Evolutionary conservation across 2,329 filamentous ascomycete species (phyloP).

Genomic region (Cladophialophora carrionii): DNA sequence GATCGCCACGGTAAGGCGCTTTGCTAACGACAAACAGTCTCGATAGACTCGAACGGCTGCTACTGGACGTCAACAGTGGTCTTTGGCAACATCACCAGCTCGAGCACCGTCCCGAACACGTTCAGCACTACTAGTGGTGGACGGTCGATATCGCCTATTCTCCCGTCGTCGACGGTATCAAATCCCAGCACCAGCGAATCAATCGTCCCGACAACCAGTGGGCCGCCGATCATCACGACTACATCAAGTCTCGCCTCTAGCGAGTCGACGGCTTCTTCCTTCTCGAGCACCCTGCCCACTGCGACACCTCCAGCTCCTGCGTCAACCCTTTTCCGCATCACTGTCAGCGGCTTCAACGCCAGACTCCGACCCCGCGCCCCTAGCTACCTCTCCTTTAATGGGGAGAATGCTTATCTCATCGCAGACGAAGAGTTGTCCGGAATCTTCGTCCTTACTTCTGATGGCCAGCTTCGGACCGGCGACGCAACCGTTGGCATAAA

Average conservation of each 20-base stretch:
- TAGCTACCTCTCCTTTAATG: conserved; percentile 20
- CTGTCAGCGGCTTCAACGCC: conserved; percentile 14
- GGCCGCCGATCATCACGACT: background rate
- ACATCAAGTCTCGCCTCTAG: background rate
- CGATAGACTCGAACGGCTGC: conserved; percentile 15
- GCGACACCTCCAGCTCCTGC: conserved; percentile 13
- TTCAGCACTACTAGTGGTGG: background rate
- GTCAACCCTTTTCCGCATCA: conserved; percentile 23
- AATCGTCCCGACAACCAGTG: background rate
- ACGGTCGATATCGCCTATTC: conserved; percentile 9
- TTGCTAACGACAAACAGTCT: conserved; percentile 13
- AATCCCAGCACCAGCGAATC: background rate
- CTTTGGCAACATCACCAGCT: conserved; percentile 20
- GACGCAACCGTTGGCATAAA: conserved; percentile 11
- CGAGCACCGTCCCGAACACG: conserved; percentile 1
- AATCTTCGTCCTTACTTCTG: conserved; percentile 20
- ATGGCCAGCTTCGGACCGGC: conserved; percentile 16
- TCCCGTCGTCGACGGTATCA: background rate
- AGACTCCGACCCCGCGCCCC: conserved; percentile 19
- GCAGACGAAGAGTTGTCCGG: conserved; percentile 13
- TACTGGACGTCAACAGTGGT: conserved; percentile 30
- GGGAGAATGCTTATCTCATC: conserved; percentile 15
- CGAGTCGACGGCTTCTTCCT: background rate
- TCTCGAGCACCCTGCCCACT: background rate
- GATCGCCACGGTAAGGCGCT: background rate